Conservation (phyloP, 768 basidiomycete species). For the Nidularia pulvinata region DNA sequence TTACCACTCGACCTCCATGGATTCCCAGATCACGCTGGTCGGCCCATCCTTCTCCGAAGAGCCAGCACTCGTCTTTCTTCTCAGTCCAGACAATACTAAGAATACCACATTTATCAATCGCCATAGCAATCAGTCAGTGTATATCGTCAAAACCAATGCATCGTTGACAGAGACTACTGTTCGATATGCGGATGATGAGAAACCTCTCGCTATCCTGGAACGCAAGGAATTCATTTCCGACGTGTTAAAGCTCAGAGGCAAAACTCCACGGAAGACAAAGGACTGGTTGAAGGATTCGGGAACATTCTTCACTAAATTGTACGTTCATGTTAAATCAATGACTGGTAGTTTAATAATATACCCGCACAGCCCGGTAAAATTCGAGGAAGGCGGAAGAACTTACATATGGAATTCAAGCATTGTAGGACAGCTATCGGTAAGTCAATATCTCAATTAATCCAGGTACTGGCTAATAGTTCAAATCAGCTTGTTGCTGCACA, state of each 20-base stretch:
- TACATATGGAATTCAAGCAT: conserved; percentile 16
- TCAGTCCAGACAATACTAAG: conserved; percentile 8
- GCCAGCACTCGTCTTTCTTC: conserved; percentile 3
- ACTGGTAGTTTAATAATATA: neutral
- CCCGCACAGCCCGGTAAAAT: conserved; percentile 14
- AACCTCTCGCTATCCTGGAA: conserved; percentile 13
- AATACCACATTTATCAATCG: conserved; percentile 3
- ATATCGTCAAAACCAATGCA: conserved; percentile 2
- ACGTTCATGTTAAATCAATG: conserved; percentile 3
- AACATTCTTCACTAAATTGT: conserved; percentile 11
- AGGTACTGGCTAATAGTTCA: neutral
- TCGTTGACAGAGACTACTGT: conserved; percentile 1
- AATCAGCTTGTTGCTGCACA: conserved; percentile 3
- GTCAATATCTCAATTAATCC: neutral
- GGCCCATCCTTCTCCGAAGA: too few relatives aligned
- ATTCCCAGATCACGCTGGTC: too few relatives aligned
- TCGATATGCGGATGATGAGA: neutral
- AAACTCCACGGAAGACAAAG: conserved; percentile 10
- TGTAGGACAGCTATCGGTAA: conserved; percentile 15
- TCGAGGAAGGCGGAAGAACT: conserved; percentile 10
- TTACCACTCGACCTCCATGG: too few relatives aligned
- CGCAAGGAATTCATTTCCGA: conserved; percentile 16
- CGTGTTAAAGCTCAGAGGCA: conserved; percentile 14
- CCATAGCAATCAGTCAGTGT: neutral
- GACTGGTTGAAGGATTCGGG: conserved; percentile 17